phyloP scores from a whole-genome alignment of 306 rosid species.

The Biancaea sappan region DNA sequence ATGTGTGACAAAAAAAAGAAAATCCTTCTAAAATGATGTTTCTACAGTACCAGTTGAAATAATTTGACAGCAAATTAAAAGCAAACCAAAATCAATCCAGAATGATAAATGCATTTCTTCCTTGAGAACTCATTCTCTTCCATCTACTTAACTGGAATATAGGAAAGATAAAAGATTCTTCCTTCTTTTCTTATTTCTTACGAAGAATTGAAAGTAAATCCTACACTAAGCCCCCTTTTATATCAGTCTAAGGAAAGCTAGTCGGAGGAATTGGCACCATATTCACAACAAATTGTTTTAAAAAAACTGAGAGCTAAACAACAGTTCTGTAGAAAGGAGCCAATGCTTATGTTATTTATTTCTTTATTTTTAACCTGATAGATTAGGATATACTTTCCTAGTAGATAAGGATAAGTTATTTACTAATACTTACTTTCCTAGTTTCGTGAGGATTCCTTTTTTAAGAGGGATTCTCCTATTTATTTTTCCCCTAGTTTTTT shows the following conservation, averaged over 20 bases:
- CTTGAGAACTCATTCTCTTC: background rate
- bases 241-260: background rate
- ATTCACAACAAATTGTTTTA: background rate
- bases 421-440: too few species aligned
- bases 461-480: too few species aligned
- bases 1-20: background rate
- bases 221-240: background rate
- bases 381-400: too few species aligned
- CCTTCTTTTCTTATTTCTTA: background rate
- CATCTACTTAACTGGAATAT: background rate
- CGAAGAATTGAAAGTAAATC: background rate
- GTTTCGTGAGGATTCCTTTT: too few species aligned
- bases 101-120: slow-evolving; percentile 18
- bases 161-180: background rate
- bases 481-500: too few species aligned
- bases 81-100: background rate
- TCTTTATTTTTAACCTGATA: too few species aligned
- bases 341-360: too few species aligned
- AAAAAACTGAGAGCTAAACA: background rate
- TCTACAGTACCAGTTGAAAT: slow-evolving; percentile 3
- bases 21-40: background rate
- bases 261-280: background rate
- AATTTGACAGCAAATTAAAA: background rate
- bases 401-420: too few species aligned
- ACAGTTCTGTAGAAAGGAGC: too few species aligned